phyloP scores from a whole-genome alignment of 306 rosid genomes.

The Acacia acuminata region DNA sequence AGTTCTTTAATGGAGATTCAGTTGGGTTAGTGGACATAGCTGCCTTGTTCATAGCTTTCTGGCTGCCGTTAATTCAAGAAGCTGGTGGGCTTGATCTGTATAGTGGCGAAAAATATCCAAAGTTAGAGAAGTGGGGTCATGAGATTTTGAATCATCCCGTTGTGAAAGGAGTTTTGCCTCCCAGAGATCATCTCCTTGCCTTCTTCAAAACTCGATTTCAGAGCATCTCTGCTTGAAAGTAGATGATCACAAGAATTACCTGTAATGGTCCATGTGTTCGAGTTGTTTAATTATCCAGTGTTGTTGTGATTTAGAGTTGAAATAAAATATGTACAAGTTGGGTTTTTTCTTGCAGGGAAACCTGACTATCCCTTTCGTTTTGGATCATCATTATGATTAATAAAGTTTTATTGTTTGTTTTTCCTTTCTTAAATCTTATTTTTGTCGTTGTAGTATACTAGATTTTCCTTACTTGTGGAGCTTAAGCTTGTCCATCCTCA shows the following conservation, averaged over 20 bases:
- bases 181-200: constrained; percentile 22
- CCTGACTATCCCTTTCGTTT: not conserved
- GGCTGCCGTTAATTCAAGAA: constrained; percentile 41
- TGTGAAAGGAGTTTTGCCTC: constrained; percentile 37
- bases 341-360: not conserved
- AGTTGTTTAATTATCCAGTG: not conserved
- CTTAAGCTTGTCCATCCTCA: too few species aligned
- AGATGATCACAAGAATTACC: not conserved
- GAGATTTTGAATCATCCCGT: constrained; percentile 15
- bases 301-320: not conserved
- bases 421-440: not conserved
- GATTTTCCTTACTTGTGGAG: too few species aligned
- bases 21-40: constrained; percentile 51
- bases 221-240: constrained; percentile 15
- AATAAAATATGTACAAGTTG: not conserved
- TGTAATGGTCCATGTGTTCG: too few species aligned
- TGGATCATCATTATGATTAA: not conserved
- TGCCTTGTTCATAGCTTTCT: constrained; percentile 33
- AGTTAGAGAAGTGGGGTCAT: constrained; percentile 37
- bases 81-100: constrained; percentile 31
- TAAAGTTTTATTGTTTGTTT: not conserved
- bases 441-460: not conserved
- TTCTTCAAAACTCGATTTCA: not conserved
- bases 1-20: constrained; percentile 55
- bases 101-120: constrained; percentile 36